These are phyloP conservation scores for Podospora anserina DNA, from an alignment of 495 filamentous ascomycete species.

Conservation along the genomic window DNA sequence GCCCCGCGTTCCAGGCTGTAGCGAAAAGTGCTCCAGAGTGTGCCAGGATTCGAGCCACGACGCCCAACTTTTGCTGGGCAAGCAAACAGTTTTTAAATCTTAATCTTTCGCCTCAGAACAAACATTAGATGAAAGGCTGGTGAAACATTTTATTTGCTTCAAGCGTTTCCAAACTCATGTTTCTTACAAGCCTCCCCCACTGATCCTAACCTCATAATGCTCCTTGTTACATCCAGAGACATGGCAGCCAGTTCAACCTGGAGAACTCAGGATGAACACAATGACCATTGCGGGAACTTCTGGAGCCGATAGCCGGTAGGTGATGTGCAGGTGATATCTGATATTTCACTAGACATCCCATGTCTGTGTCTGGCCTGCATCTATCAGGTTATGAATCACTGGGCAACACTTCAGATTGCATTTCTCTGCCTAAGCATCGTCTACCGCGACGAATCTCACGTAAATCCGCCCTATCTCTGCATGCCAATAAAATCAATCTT, in stretches of 20 bases:
- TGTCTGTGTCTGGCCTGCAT: background rate
- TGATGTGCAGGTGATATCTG: background rate
- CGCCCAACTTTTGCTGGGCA: background rate
- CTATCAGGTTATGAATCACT: background rate
- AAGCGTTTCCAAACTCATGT: background rate
- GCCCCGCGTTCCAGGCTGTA: background rate
- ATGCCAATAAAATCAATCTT: background rate
- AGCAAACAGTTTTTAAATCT: background rate
- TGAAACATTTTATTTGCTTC: background rate
- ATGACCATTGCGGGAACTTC: background rate
- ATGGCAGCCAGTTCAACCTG: background rate
- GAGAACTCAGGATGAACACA: background rate
- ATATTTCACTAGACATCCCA: background rate
- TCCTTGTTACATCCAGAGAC: background rate
- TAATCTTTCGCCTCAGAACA: background rate
- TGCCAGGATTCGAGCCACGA: background rate
- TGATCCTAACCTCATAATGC: too few species aligned
- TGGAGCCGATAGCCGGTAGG: background rate
- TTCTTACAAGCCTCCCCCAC: background rate
- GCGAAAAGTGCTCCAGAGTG: background rate
- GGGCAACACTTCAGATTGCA: background rate
- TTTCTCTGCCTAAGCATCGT: background rate
- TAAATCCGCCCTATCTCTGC: too few species aligned
- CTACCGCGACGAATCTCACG: background rate
- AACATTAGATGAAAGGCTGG: background rate